phyloP scores from a whole-genome alignment of 1,284 basidiomycete species.

The Sparassis latifolia region DNA sequence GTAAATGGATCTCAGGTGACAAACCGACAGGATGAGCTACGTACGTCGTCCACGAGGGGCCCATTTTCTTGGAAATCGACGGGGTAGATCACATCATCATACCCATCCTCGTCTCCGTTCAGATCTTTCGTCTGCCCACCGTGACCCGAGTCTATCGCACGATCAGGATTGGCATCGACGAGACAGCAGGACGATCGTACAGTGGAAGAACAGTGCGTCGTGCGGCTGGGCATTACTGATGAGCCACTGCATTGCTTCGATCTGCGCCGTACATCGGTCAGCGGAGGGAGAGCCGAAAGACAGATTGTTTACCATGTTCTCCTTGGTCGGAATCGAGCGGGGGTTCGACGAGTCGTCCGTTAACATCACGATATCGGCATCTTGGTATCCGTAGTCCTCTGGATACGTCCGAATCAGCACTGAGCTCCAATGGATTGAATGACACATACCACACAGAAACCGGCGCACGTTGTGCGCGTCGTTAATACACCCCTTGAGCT shows the following conservation, averaged over 20 bases:
- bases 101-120: constrained; percentile 51
- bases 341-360: constrained; percentile 54
- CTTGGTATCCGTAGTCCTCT: constrained; percentile 67
- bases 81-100: constrained; percentile 66
- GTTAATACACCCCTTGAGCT: constrained; percentile 73
- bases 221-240: constrained; percentile 53
- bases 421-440: constrained; percentile 40
- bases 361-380: constrained; percentile 82
- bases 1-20: not conserved
- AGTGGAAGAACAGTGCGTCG: constrained; percentile 87
- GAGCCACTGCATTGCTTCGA: constrained; percentile 87
- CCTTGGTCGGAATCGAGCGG: constrained; percentile 42
- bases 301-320: constrained; percentile 64
- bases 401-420: constrained; percentile 3
- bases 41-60: constrained; percentile 81
- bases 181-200: constrained; percentile 34
- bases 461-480: constrained; percentile 74
- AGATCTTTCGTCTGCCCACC: constrained; percentile 76
- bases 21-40: constrained; percentile 14
- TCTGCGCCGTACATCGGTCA: constrained; percentile 27
- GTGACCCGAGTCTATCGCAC: constrained; percentile 63
- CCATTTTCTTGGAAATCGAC: constrained; percentile 67
- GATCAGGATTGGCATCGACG: not conserved
- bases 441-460: constrained; percentile 35
- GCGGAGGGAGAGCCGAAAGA: too few species aligned